A percentile compares a stretch with the other conserved stretches of the same genome.
Conservation (phyloP, 306 rosid genomes). For the Dryas alaskensis region DNA sequence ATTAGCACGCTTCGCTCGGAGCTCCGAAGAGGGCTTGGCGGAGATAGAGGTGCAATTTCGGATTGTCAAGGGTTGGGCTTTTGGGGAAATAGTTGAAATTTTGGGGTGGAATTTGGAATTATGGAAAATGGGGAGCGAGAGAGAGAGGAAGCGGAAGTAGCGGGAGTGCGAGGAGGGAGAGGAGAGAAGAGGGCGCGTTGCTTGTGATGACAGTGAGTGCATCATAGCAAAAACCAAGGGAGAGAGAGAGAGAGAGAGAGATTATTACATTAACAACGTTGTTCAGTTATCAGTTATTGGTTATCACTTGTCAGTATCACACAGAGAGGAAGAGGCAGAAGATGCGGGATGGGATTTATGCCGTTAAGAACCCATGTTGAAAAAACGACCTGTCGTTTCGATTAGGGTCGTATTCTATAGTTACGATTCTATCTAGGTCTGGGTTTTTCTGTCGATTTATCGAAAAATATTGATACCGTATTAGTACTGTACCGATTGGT, state of each 20-base stretch:
- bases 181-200: constrained; percentile 34
- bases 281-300: no score
- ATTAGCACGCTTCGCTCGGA: constrained; percentile 31
- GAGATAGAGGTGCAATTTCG: constrained; percentile 62
- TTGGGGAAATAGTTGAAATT: constrained; percentile 25
- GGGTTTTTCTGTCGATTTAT: no score
- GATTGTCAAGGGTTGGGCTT: constrained; percentile 22
- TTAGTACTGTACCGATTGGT: no score
- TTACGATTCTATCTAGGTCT: no score
- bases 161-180: constrained; percentile 31
- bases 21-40: constrained; percentile 68
- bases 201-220: constrained; percentile 45
- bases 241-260: constrained; percentile 4
- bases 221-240: constrained; percentile 15
- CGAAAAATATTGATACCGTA: no score
- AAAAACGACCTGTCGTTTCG: no score
- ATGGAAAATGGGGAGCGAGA: constrained; percentile 34
- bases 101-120: constrained; percentile 25
- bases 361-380: no score
- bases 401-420: no score
- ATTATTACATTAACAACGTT: no score
- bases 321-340: background rate
- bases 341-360: background rate
- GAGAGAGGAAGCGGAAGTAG: constrained; percentile 28
- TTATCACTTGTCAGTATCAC: background rate